These are phyloP conservation scores for Tillandsia fasciculata DNA, from an alignment of 176 grass and related monocot species.

Conservation along the genomic window DNA sequence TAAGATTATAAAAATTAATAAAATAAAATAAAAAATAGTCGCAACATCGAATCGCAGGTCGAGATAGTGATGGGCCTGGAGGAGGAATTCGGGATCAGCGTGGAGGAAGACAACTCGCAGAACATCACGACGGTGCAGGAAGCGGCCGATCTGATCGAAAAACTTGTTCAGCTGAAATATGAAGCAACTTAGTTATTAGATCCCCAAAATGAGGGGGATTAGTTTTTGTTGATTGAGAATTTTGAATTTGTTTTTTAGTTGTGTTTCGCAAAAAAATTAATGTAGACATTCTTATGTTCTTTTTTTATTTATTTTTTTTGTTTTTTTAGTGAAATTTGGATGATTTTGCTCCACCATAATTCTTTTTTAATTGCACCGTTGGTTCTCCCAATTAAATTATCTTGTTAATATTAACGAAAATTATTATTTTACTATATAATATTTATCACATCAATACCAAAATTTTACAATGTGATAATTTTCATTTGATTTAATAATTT, in stretches of 20 bases:
- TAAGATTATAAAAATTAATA: too few species aligned
- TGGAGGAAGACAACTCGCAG: slow-evolving; percentile 73
- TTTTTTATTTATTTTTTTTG: neutral
- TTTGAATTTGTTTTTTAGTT: slow-evolving; percentile 9
- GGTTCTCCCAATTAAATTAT: too few species aligned
- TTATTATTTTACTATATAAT: too few species aligned
- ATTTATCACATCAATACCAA: too few species aligned
- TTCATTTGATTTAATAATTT: too few species aligned
- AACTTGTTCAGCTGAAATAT: slow-evolving; percentile 30
- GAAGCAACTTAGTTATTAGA: neutral
- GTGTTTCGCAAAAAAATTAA: neutral
- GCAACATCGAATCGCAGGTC: slow-evolving; percentile 24
- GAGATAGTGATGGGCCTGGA: slow-evolving; percentile 89
- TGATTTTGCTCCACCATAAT: too few species aligned
- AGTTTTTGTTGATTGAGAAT: neutral
- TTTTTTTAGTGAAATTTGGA: neutral
- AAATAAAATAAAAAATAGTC: too few species aligned
- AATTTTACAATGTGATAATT: too few species aligned
- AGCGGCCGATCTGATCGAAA: slow-evolving; percentile 67
- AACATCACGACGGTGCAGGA: slow-evolving; percentile 80
- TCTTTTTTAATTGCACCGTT: too few species aligned
- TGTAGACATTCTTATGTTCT: neutral
- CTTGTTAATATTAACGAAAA: too few species aligned
- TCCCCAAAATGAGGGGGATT: neutral
- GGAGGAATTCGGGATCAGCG: slow-evolving; percentile 62